A percentile compares a stretch with the other conserved stretches of the same genome.
Conservation (phyloP, 164 flowering plant genomes). For the Berberis thunbergii region DNA sequence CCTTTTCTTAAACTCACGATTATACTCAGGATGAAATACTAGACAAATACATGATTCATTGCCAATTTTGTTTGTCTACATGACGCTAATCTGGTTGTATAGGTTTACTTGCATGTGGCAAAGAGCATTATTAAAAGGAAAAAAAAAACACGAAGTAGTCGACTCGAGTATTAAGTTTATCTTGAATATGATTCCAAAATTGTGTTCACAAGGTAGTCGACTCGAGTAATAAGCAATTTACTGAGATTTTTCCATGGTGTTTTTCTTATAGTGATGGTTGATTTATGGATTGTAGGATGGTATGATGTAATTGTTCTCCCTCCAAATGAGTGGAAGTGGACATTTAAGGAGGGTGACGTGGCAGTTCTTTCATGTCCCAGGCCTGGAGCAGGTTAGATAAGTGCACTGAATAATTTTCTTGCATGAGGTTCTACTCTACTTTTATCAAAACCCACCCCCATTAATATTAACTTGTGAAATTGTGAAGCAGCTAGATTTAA, state of each 20-base stretch:
- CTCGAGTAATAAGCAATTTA: background rate
- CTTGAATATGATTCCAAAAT: too few species aligned
- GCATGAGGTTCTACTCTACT: background rate
- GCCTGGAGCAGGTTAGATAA: conserved; percentile 74
- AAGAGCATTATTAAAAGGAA: too few species aligned
- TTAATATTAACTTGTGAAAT: background rate
- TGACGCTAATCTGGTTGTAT: too few species aligned
- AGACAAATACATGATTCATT: too few species aligned
- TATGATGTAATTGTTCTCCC: conserved; percentile 81
- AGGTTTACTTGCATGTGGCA: too few species aligned
- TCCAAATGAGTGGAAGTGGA: conserved; percentile 63
- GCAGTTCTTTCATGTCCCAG: conserved; percentile 78
- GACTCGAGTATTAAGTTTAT: too few species aligned
- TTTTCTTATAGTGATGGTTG: background rate
- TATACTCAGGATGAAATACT: too few species aligned
- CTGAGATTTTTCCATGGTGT: background rate
- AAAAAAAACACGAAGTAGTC: too few species aligned
- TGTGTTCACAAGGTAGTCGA: too few species aligned
- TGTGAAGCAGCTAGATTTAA: conserved; percentile 50
- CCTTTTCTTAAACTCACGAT: too few species aligned
- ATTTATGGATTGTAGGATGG: conserved; percentile 53
- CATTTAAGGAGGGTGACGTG: conserved; percentile 95
- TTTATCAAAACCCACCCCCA: background rate
- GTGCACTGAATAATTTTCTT: background rate
- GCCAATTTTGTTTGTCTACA: too few species aligned